Evolutionary conservation across 2,329 filamentous ascomycete genomes (phyloP).

Genomic region (Pyrenochaeta sp.): DNA sequence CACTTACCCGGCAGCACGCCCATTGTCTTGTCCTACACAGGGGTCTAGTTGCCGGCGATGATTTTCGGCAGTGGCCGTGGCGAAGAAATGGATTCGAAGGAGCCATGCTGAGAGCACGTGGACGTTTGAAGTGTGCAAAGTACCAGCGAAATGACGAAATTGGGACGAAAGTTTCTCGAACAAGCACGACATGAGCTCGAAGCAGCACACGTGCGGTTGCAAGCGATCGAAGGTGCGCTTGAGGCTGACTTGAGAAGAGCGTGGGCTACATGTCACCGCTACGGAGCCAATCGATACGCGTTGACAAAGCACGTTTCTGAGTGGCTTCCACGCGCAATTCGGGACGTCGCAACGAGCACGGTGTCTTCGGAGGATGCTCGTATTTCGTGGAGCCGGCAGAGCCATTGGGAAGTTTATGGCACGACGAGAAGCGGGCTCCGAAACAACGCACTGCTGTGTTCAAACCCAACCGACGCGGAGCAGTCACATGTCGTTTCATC

Average conservation of each 20-base stretch:
- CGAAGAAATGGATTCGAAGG: neutral
- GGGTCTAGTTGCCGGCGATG: neutral
- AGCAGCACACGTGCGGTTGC: neutral
- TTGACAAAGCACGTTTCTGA: neutral
- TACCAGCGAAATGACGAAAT: neutral
- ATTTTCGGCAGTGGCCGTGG: neutral
- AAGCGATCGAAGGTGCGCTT: neutral
- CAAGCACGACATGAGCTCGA: neutral
- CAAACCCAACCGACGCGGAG: neutral
- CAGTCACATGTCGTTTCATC: neutral
- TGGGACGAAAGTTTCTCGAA: neutral
- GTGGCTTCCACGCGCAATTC: slow-evolving; percentile 1
- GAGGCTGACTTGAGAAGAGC: neutral
- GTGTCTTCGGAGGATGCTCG: slow-evolving; percentile 3
- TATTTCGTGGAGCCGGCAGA: neutral
- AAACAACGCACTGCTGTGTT: neutral
- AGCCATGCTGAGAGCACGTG: neutral
- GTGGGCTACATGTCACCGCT: neutral
- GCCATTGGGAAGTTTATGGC: neutral
- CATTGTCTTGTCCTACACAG: neutral
- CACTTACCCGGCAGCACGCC: neutral
- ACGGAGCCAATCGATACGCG: neutral
- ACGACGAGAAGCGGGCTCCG: neutral
- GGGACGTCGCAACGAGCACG: neutral
- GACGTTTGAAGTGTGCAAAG: neutral